Evolutionary conservation across 139 green algal species (phyloP).

Genomic region (Protoeuglena noctilucae): DNA sequence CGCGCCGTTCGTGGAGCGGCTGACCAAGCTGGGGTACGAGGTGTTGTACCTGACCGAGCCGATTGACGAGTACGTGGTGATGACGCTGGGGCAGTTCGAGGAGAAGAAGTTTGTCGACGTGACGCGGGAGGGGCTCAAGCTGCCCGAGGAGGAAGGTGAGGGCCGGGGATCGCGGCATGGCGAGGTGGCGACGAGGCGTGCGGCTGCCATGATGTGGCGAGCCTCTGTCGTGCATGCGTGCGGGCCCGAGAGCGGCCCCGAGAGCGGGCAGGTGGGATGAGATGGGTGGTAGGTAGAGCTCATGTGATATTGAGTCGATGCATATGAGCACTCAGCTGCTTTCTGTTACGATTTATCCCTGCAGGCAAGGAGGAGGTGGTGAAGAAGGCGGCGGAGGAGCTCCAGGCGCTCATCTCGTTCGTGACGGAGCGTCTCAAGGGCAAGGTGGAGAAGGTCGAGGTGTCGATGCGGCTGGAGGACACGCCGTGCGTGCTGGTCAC

Average conservation of each 20-base stretch:
- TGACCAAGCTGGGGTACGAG: constrained; percentile 64
- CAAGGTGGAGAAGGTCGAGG: constrained; percentile 60
- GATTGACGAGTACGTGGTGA: constrained; percentile 82
- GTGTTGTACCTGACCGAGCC: constrained; percentile 90
- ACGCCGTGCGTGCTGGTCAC: constrained; percentile 86
- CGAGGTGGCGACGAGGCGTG: too few species aligned
- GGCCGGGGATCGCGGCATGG: too few species aligned
- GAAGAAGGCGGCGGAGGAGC: constrained; percentile 34
- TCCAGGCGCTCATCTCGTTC: constrained; percentile 61
- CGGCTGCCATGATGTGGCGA: too few species aligned
- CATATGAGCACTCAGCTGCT: too few species aligned
- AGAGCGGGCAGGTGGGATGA: too few species aligned
- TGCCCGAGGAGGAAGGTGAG: constrained; percentile 35
- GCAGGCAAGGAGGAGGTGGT: constrained; percentile 11
- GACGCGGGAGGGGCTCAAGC: constrained; percentile 76
- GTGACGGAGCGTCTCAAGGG: constrained; percentile 54
- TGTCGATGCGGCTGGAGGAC: constrained; percentile 62
- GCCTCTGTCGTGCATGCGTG: too few species aligned
- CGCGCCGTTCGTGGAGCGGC: constrained; percentile 73
- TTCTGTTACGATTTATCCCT: too few species aligned
- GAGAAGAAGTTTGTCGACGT: constrained; percentile 80
- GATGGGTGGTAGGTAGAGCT: too few species aligned
- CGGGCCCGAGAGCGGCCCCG: too few species aligned
- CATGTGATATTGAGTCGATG: too few species aligned
- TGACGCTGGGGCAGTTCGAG: constrained; percentile 63